Evolutionary conservation across 192 early-diverging fungal species (phyloP), one percentile per base, ranked within the genome.

Genomic region (Linderina pennispora): DNA sequence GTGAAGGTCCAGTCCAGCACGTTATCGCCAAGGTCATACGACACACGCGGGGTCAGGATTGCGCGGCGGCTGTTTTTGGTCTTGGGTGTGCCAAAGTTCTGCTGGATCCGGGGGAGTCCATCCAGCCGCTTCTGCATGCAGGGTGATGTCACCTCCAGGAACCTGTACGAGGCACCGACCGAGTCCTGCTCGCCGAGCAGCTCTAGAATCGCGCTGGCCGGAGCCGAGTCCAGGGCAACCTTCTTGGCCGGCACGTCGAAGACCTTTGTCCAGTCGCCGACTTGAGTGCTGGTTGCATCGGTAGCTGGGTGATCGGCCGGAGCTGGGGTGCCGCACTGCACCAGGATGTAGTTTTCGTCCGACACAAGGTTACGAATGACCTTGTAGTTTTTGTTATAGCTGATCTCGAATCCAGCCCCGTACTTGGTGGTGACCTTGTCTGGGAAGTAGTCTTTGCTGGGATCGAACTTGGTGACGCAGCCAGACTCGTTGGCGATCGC

Each of bases 321-420:
- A 6, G 43, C 32, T 13, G 80, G 76, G 15, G 85, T 83, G 43
- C 84, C 83, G 54, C 83, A 89, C 53, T 85, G 85, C 39, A 80
- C 78, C 26, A 87, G 74, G n/a, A 80, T 74, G 50, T 80, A 87
- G 17, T 60, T 73, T 17, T 74, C 71, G 32, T 76, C 74, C 17
- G 66, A 55, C 13, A 58, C 40, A 15, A 25, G 75, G 62, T 86
- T 84, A 32, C 56, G 65, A 8, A 87, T 65, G 26, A 82, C 49
- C 63, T 89, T 89, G 67, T 80, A 78, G 44, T 78, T 81, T 9
- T 76, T 66, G 20, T 67, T 50, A 55, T 87, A 87, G 8, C 54
- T 32, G 48, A 89, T 75, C 21, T 52, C 64, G 56, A 84, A 89
- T 15, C 73, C 51, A 4, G 74, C 49, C n/a, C 71, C 80, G 51